phyloP scores from a whole-genome alignment of 306 rosid genomes.

The Inga leiocalycina region DNA sequence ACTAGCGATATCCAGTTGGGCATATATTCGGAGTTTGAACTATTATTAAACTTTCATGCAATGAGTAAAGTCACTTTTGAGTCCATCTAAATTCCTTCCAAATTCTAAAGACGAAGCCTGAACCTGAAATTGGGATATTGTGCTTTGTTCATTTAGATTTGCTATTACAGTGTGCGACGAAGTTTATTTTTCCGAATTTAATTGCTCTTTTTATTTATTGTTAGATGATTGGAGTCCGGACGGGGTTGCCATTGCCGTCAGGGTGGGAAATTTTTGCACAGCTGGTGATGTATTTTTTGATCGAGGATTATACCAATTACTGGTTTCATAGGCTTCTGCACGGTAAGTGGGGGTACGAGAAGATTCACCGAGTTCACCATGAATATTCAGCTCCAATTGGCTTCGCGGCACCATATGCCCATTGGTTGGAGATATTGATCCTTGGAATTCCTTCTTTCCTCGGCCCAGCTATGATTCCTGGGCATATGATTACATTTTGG shows the following conservation, averaged over 20 bases:
- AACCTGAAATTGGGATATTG: not conserved
- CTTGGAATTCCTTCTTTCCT: constrained; percentile 95
- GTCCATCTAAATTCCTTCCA: not conserved
- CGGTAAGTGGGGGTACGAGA: constrained; percentile 89
- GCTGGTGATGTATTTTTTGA: constrained; percentile 71
- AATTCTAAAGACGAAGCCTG: not conserved
- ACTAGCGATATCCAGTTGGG: not conserved
- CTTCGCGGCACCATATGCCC: constrained; percentile 92
- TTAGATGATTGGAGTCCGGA: constrained; percentile 78
- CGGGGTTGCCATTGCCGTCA: constrained; percentile 89
- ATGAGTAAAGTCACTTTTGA: not conserved
- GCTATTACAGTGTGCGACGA: not conserved
- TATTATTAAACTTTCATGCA: not conserved
- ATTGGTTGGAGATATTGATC: constrained; percentile 92
- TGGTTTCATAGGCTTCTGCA: constrained; percentile 95
- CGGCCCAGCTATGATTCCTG: constrained; percentile 92
- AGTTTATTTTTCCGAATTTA: not conserved
- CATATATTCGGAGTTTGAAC: not conserved
- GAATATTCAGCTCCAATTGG: constrained; percentile 91
- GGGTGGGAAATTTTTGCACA: constrained; percentile 79
- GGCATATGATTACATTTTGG: constrained; percentile 95
- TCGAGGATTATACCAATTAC: constrained; percentile 91
- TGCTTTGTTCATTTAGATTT: not conserved
- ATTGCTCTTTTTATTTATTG: not conserved
- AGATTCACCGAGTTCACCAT: constrained; percentile 85